phyloP scores from a whole-genome alignment of 305 asterid species.

The Ajuga reptans region DNA sequence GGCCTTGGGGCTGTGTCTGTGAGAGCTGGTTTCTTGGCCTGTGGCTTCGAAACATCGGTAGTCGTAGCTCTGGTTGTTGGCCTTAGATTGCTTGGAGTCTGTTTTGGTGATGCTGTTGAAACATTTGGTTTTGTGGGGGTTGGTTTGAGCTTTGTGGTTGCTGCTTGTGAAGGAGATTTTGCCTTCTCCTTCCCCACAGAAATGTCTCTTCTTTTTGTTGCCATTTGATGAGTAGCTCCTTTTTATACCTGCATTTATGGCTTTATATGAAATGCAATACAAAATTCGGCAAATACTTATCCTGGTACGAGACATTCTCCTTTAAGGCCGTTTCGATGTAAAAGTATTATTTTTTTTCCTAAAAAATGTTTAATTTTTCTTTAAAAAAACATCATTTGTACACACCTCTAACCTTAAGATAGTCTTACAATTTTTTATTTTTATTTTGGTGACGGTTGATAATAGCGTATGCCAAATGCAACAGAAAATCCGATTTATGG shows the following conservation, averaged over 20 bases:
- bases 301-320: too few relatives aligned
- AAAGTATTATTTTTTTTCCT: too few relatives aligned
- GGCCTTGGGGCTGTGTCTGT: conserved; percentile 20
- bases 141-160: conserved; percentile 19
- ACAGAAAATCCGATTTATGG: too few relatives aligned
- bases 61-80: conserved; percentile 24
- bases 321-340: too few relatives aligned
- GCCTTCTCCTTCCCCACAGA: conserved; percentile 38
- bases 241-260: conserved; percentile 12
- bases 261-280: neutral
- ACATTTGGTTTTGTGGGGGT: conserved; percentile 28
- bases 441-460: too few relatives aligned
- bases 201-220: conserved; percentile 41
- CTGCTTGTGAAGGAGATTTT: conserved; percentile 27
- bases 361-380: too few relatives aligned
- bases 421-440: too few relatives aligned
- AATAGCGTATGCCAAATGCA: too few relatives aligned
- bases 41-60: conserved; percentile 23
- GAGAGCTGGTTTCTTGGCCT: conserved; percentile 31
- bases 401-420: too few relatives aligned
- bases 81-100: conserved; percentile 31
- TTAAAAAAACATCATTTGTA: too few relatives aligned
- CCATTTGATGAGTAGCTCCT: conserved; percentile 30
- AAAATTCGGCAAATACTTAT: too few relatives aligned
- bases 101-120: conserved; percentile 28